These are phyloP conservation scores for Colletotrichum limetticola DNA, from an alignment of 2,329 filamentous ascomycete genomes.

Conservation along the genomic window DNA sequence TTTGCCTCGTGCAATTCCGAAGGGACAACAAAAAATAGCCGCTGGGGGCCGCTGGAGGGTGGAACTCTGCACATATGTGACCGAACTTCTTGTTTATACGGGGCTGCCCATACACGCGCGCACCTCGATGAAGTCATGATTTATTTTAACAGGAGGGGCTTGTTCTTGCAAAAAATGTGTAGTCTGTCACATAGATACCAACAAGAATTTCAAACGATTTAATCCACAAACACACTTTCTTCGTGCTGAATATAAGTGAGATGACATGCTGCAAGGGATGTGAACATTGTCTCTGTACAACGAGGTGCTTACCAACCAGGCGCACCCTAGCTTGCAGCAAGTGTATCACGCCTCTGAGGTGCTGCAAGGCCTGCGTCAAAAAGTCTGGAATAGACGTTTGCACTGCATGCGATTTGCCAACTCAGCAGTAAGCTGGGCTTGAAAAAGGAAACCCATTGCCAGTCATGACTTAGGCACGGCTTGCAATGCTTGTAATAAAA, in stretches of 20 bases:
- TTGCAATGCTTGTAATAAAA: not conserved
- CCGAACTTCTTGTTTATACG: not conserved
- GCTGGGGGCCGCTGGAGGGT: not conserved
- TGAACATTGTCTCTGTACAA: no score
- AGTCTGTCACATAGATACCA: constrained; percentile 21
- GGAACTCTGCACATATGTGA: not conserved
- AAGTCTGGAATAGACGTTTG: not conserved
- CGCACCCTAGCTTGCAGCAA: not conserved
- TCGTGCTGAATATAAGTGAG: not conserved
- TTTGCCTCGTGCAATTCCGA: not conserved
- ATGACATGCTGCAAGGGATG: not conserved
- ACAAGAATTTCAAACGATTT: not conserved
- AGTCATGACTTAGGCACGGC: not conserved
- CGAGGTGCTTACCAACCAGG: not conserved
- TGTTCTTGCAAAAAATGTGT: constrained; percentile 22
- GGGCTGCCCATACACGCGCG: not conserved
- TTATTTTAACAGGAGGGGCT: not conserved
- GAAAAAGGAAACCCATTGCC: not conserved
- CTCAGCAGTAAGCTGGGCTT: not conserved
- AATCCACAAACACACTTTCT: not conserved
- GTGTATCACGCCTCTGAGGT: not conserved
- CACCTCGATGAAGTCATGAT: constrained; percentile 11
- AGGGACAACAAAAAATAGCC: not conserved
- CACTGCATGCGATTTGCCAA: not conserved
- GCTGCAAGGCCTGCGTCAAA: not conserved